Evolutionary conservation across 306 rosid species (phyloP).

Genomic region (Macrotyloma uniflorum): DNA sequence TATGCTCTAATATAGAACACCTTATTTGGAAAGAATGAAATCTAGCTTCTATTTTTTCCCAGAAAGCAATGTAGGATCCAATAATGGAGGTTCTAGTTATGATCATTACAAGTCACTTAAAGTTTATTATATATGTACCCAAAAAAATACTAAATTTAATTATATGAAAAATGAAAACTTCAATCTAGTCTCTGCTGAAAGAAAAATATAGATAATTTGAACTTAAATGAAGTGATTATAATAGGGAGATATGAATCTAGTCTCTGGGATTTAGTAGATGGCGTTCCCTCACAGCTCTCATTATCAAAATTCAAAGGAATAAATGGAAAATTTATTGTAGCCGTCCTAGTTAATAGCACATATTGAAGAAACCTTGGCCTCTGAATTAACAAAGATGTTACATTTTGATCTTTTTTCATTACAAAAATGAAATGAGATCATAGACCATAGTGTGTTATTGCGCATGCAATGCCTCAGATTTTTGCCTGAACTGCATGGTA

Average conservation of each 20-base stretch:
- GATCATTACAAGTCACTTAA: neutral
- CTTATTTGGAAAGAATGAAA: neutral
- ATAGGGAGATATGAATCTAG: neutral
- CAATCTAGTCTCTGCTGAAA: neutral
- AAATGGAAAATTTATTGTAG: conserved; percentile 17
- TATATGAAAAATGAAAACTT: neutral
- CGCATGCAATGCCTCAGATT: neutral
- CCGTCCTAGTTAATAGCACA: conserved; percentile 29
- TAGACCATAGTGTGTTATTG: neutral
- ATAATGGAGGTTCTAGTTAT: neutral
- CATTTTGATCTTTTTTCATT: neutral
- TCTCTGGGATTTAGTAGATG: conserved; percentile 2
- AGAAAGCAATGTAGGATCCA: neutral
- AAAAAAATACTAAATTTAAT: neutral
- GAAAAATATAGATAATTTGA: neutral
- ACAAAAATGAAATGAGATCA: neutral
- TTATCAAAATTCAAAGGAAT: conserved; percentile 15
- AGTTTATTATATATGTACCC: neutral
- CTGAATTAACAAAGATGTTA: neutral
- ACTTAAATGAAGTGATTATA: neutral
- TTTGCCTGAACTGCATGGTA: neutral
- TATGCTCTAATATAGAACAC: neutral
- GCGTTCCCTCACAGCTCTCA: neutral
- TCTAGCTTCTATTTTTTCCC: neutral
- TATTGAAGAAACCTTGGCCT: neutral